Evolutionary conservation across 306 rosid genomes (phyloP).

Genomic region (Quercus bicolor): DNA sequence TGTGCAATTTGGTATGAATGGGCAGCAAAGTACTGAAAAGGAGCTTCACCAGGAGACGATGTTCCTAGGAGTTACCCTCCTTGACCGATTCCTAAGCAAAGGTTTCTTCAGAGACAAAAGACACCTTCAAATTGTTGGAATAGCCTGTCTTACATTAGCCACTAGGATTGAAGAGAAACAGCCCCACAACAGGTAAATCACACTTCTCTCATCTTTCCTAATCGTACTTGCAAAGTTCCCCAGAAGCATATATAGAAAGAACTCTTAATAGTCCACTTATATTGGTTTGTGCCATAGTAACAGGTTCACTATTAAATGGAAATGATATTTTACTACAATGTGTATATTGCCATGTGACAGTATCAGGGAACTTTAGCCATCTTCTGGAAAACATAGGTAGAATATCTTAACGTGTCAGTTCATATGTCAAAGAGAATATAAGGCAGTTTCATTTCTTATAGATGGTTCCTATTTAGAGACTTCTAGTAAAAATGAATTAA

Average conservation of each 20-base stretch:
- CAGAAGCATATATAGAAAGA: background rate
- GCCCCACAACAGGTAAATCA: constrained; percentile 57
- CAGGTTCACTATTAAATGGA: background rate
- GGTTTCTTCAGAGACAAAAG: constrained; percentile 65
- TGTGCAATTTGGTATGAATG: constrained; percentile 22
- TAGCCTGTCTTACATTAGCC: constrained; percentile 83
- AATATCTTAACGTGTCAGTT: background rate
- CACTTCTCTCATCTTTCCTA: background rate
- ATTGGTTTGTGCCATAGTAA: background rate
- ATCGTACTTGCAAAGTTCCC: background rate
- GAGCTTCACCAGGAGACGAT: constrained; percentile 78
- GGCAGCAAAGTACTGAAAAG: constrained; percentile 49
- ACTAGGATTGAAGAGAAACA: constrained; percentile 93
- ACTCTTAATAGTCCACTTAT: background rate
- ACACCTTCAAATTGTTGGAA: constrained; percentile 69
- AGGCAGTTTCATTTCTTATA: background rate
- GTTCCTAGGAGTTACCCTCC: constrained; percentile 75
- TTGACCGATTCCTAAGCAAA: constrained; percentile 76
- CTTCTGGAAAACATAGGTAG: background rate
- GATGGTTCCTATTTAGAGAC: background rate
- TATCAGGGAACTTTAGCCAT: background rate
- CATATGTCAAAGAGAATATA: background rate
- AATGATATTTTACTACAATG: background rate
- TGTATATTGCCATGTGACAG: too few species aligned
- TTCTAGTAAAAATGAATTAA: background rate